These are phyloP conservation scores for Spathaspora sp. DNA, from an alignment of 1,139 yeast species.

Conservation along the genomic window DNA sequence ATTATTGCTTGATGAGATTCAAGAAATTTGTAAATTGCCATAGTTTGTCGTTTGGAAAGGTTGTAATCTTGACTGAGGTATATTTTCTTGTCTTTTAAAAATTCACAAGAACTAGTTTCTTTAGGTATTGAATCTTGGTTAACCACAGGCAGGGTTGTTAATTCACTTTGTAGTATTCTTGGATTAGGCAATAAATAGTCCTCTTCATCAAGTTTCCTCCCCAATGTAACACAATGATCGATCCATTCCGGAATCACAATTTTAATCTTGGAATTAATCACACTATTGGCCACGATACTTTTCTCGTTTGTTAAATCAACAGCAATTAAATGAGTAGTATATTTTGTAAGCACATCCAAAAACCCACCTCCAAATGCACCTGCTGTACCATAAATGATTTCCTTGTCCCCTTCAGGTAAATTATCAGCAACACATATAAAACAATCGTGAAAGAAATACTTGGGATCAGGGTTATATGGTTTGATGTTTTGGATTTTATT, in stretches of 20 bases:
- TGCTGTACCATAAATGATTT: conserved; percentile 64
- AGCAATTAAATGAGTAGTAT: conserved; percentile 79
- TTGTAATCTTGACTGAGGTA: conserved; percentile 34
- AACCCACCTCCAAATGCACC: conserved; percentile 75
- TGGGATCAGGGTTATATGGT: conserved; percentile 68
- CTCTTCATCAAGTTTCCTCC: conserved; percentile 50
- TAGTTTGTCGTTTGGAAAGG: conserved; percentile 29
- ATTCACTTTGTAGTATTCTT: conserved; percentile 12
- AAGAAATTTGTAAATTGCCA: conserved; percentile 28
- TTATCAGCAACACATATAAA: conserved; percentile 62
- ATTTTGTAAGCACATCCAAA: conserved; percentile 60
- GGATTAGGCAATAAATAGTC: conserved; percentile 49
- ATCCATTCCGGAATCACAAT: conserved; percentile 79
- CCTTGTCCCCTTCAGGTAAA: conserved; percentile 59
- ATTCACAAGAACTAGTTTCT: conserved; percentile 8
- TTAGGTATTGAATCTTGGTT: neutral
- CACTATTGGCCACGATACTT: conserved; percentile 41
- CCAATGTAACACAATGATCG: conserved; percentile 61
- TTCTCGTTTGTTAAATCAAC: conserved; percentile 52
- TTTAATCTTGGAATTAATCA: conserved; percentile 46
- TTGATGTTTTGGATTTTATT: conserved; percentile 50
- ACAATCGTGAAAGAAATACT: conserved; percentile 59
- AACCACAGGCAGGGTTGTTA: conserved; percentile 8
- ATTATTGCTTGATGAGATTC: conserved; percentile 34
- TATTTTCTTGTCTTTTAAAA: conserved; percentile 26